Conservation (phyloP, 2,329 filamentous ascomycete species). For the Colletotrichum sp. region DNA sequence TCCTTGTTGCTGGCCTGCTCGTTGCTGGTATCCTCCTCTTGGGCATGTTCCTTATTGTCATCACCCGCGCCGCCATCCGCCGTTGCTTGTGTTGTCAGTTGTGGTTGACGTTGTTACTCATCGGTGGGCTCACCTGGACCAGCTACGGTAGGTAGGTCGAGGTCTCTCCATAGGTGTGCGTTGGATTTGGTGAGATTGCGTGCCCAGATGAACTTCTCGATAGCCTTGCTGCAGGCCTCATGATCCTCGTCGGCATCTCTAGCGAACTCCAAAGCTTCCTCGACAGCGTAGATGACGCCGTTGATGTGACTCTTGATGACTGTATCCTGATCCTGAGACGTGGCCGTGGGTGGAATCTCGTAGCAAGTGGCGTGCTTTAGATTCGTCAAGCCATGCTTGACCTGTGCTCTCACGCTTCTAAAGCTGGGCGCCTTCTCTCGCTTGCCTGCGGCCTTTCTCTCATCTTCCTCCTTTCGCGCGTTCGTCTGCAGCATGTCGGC, state of each 20-base stretch:
- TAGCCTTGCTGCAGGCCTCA: neutral
- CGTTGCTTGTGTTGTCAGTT: neutral
- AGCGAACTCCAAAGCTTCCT: neutral
- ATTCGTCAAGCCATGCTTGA: neutral
- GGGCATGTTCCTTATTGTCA: neutral
- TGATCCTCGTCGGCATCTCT: neutral
- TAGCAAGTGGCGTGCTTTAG: neutral
- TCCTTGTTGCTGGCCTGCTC: neutral
- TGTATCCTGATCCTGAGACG: neutral
- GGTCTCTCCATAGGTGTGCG: neutral
- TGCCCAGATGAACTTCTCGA: neutral
- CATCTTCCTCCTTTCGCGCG: neutral
- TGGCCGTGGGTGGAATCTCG: neutral
- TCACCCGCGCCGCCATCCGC: neutral
- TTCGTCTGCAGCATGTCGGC: neutral
- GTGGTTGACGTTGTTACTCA: neutral
- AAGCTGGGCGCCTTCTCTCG: neutral
- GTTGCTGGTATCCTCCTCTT: neutral
- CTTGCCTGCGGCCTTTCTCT: neutral
- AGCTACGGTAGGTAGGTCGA: neutral
- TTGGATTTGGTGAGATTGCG: neutral
- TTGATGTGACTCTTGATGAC: neutral
- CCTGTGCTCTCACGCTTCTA: neutral
- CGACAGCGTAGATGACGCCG: neutral
- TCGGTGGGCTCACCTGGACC: neutral